Evolutionary conservation across 495 filamentous ascomycete species (phyloP).

Genomic region (Penicillium coprophilum): DNA sequence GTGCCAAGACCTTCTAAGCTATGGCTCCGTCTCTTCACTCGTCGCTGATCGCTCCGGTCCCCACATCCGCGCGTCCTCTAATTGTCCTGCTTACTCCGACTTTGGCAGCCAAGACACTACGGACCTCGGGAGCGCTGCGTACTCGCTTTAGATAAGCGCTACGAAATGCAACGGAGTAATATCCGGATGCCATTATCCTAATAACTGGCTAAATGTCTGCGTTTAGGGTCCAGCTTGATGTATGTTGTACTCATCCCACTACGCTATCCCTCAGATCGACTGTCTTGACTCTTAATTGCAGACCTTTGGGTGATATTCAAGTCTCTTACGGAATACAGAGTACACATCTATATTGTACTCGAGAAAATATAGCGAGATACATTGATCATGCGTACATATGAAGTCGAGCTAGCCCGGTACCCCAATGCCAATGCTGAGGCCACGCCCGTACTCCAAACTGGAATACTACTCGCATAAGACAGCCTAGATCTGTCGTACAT

Average conservation of each 20-base stretch:
- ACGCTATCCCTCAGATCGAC: background rate
- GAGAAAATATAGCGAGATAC: too few species aligned
- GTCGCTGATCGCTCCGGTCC: conserved; percentile 12
- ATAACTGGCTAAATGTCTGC: background rate
- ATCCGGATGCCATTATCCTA: background rate
- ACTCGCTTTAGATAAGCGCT: conserved; percentile 4
- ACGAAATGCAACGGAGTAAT: background rate
- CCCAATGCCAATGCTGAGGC: background rate
- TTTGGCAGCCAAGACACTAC: conserved; percentile 3
- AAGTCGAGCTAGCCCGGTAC: background rate
- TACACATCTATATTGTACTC: too few species aligned
- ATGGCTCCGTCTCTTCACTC: conserved; percentile 14
- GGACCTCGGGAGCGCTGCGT: too few species aligned
- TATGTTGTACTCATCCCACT: background rate
- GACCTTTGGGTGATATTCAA: background rate
- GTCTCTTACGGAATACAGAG: background rate
- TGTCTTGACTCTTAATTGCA: background rate
- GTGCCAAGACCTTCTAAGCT: conserved; percentile 20
- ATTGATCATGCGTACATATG: background rate
- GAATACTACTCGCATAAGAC: background rate
- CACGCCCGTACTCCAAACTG: background rate
- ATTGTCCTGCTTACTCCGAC: background rate
- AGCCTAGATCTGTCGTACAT: background rate
- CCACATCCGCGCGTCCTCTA: conserved; percentile 31
- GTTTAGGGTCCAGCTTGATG: background rate